A percentile compares a stretch with the other conserved stretches of the same genome.
Evolutionary conservation across 306 rosid genomes (phyloP).

Genomic region (Acacia crassicarpa): DNA sequence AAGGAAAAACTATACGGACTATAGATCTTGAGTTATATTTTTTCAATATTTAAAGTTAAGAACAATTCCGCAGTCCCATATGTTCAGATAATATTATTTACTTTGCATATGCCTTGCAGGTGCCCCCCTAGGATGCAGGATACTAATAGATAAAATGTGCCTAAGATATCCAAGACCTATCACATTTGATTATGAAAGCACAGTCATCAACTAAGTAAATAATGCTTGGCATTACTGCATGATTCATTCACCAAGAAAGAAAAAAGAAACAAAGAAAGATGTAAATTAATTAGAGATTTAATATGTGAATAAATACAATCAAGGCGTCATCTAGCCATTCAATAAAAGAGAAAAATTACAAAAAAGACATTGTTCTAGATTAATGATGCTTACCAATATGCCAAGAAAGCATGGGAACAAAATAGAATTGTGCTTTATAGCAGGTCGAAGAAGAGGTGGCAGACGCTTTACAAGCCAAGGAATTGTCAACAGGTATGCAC

Average conservation of each 20-base stretch:
- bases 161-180: neutral
- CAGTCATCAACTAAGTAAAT: conserved; percentile 24
- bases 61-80: neutral
- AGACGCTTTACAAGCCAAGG: conserved; percentile 76
- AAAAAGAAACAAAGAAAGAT: neutral
- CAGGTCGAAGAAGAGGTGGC: conserved; percentile 78
- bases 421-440: conserved; percentile 80
- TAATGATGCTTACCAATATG: conserved; percentile 73
- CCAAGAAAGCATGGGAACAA: conserved; percentile 76
- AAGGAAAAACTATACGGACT: neutral
- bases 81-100: neutral
- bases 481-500: conserved; percentile 61
- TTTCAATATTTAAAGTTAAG: neutral
- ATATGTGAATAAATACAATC: conserved; percentile 16
- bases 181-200: conserved; percentile 14
- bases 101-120: neutral
- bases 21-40: neutral
- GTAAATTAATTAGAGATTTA: neutral
- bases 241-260: conserved; percentile 13
- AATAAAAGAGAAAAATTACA: conserved; percentile 19
- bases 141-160: neutral
- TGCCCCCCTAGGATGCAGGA: neutral
- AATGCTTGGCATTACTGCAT: conserved; percentile 12
- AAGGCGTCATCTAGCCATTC: conserved; percentile 13
- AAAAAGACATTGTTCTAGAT: conserved; percentile 32